These are phyloP conservation scores for Salvia splendens DNA, from an alignment of 257 asterid genomes.

Conservation along the genomic window DNA sequence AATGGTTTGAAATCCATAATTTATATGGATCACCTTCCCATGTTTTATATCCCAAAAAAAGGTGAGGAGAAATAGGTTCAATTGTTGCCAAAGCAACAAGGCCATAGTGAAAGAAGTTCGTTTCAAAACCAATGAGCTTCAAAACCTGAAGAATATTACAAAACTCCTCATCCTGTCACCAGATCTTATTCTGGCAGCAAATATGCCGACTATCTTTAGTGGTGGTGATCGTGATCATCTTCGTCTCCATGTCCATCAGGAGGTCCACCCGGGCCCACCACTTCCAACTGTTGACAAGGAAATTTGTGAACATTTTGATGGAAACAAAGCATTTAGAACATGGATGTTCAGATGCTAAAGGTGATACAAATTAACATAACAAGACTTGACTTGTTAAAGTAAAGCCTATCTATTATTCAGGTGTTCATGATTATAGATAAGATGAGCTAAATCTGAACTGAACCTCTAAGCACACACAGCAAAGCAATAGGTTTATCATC, in stretches of 20 bases:
- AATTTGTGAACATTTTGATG: constrained; percentile 5
- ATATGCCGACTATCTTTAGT: constrained; percentile 44
- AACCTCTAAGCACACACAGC: not conserved
- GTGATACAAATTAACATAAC: constrained; percentile 6
- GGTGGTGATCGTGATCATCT: constrained; percentile 50
- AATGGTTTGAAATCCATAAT: constrained; percentile 36
- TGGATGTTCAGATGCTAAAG: not conserved
- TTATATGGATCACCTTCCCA: constrained; percentile 37
- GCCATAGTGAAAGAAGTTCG: constrained; percentile 33
- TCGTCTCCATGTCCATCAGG: constrained; percentile 69
- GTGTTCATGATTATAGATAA: not conserved
- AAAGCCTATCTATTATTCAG: not conserved
- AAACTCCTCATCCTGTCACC: constrained; percentile 41
- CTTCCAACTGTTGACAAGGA: constrained; percentile 63
- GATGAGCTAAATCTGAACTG: not conserved
- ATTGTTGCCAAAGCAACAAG: constrained; percentile 45
- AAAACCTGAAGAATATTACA: constrained; percentile 44
- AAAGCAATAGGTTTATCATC: not conserved
- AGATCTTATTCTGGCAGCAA: constrained; percentile 53
- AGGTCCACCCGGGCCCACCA: constrained; percentile 86
- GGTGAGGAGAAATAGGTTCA: constrained; percentile 33
- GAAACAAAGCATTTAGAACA: not conserved
- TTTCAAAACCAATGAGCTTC: constrained; percentile 38
- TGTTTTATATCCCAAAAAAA: constrained; percentile 28
- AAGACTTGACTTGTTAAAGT: constrained; percentile 1